Base-by-base conservation (phyloP, 2,329 filamentous ascomycete genomes). In the Neofusicoccum umdonicola region DNA sequence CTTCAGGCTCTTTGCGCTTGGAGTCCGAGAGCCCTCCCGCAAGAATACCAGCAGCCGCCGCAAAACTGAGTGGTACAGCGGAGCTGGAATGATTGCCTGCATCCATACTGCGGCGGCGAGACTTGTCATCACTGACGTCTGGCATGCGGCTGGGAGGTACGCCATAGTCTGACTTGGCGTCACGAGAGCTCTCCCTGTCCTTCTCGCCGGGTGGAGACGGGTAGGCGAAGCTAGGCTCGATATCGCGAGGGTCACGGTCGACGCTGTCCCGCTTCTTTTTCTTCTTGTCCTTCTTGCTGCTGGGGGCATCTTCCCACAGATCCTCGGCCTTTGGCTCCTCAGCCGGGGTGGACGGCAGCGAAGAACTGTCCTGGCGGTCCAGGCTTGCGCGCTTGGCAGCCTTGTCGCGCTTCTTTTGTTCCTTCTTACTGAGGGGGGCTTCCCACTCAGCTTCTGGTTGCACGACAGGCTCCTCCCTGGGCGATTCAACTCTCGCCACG, bases 181-280 rank as follows among this genome's bases (percentile, higher is more conserved):
- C 62, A 12, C 62, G 62, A 27, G 44, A 19, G 37, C 35, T 19
- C 22, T 60, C 56, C 56, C 47, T 48, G 4, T 39, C 52, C 54
- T 65, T 52, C n/a, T 64, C 51, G 4, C 15, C 22, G 35, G 54
- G 6, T 7, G 51, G 12, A 22, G 51, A 19, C 19, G 37, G 45
- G 5, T 52, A 56, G 2, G 47, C 11, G 60, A 22, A 50, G 2
- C 13, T 34, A 34, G 71, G 68, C 48, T 71, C 72, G 27, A 69
- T 65, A 45, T 72, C 73, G 15, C 68, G 66, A 13, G 68, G 67
- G 65, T 80, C 78, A 48, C 73, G 74, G 41, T 78, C 77, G 8
- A 72, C 69, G 69, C 69, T 66, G 51, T 68, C 63, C 69, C 70
- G 13, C 17, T 71, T 71, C 64, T 74, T 76, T 9, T 70, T 71